Evolutionary conservation across 2,329 filamentous ascomycete species (phyloP), one percentile per base, ranked within the genome.

Genomic region (Alternaria novae-zelandiae): DNA sequence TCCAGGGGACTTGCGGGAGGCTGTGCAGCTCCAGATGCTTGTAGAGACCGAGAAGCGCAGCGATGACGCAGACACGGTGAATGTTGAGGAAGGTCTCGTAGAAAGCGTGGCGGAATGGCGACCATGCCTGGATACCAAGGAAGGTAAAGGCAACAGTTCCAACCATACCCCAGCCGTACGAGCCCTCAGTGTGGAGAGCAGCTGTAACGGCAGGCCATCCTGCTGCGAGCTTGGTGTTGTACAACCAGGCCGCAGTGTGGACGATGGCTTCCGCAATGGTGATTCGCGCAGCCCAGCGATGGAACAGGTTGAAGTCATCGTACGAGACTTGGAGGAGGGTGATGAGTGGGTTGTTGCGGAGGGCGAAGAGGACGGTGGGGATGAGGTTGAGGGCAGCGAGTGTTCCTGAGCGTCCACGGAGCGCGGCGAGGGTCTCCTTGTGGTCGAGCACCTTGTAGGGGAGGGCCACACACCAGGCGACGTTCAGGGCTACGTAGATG

Each of bases 61-160:
- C 76, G 36, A 90, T 79, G 43, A 90, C 93, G 54, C 97, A 82
- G 41, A 92, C 79, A 70, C 97, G 94, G 82, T 98, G 96, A 28
- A 91, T 81, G 77, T 92, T 93, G 72, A 98, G 86, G 82, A 99
- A 99, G 1, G 93, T 96, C 82, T 99, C 96, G 83, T 99, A 99
- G 78, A 97, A 97, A 43, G 94, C 94, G 80, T 97, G 95, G 65
- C 96, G 90, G 55, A 99, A 77, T 0, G 94, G 91, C 3, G 93
- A 95, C 57, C 91, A 83, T 10, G 93, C 90, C 26, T 90, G 83
- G 55, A 97, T 74, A 57, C 91, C 75, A 49, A 98, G 84, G 47
- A 91, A 77, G 44, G 87, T 71, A 76, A 97, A 87, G 41, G 87
- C 85, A 53, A 87, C 78, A 15, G 80, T 81, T 49, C 86, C 90